Conservation (phyloP, 2,329 filamentous ascomycete species). For the Madurella fahalii region DNA sequence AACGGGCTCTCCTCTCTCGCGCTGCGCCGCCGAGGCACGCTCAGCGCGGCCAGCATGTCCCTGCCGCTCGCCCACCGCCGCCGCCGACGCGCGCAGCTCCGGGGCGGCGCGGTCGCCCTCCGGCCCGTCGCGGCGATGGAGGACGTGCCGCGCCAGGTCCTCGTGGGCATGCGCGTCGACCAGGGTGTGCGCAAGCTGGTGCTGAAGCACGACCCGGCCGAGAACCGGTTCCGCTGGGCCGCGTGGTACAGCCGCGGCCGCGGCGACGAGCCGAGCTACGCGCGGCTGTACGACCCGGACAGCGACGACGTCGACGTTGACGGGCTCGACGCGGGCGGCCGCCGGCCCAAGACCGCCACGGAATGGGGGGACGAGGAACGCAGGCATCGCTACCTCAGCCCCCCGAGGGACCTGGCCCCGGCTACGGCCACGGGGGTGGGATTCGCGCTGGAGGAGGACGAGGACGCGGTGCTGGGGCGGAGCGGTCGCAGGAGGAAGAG, state of each 20-base stretch:
- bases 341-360: neutral
- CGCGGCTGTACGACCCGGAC: neutral
- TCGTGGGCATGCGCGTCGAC: conserved; percentile 12
- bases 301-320: neutral
- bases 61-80: neutral
- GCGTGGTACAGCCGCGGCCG: conserved; percentile 1
- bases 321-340: no score
- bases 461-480: neutral
- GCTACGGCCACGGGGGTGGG: neutral
- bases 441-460: neutral
- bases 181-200: conserved; percentile 10
- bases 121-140: conserved; percentile 16
- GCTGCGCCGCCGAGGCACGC: neutral
- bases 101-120: neutral
- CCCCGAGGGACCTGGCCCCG: neutral
- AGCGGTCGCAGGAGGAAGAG: neutral
- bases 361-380: neutral
- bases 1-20: neutral
- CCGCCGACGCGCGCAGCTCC: neutral
- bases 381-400: neutral
- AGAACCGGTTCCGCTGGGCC: conserved; percentile 8
- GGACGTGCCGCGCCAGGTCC: conserved; percentile 12
- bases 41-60: neutral
- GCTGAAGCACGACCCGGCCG: neutral
- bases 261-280: conserved; percentile 1